A percentile compares a stretch with the other conserved stretches of the same genome.
Evolutionary conservation across 2,329 filamentous ascomycete genomes (phyloP).

Genomic region (Rutstroemia sp.): DNA sequence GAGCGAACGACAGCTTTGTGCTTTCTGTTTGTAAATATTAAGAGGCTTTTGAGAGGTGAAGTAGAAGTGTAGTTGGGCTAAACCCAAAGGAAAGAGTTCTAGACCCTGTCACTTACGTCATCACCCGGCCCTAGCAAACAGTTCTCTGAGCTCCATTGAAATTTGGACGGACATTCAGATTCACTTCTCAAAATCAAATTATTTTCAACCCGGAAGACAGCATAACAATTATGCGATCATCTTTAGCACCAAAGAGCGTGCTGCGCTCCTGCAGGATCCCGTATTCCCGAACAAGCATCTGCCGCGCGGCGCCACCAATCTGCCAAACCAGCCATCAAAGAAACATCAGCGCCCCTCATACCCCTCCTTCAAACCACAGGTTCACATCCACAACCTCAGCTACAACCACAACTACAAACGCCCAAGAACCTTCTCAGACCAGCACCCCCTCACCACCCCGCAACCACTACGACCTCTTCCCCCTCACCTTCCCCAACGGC

Average conservation of each 20-base stretch:
- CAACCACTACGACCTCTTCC: slow-evolving; percentile 86
- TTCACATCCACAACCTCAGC: background rate
- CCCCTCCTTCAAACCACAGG: background rate
- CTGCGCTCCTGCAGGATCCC: background rate
- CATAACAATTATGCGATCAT: slow-evolving; percentile 1
- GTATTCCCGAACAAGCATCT: background rate
- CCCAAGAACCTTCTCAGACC: background rate
- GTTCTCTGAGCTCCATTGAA: no score
- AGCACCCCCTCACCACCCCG: slow-evolving; percentile 17
- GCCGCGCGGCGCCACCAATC: background rate
- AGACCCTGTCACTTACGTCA: no score
- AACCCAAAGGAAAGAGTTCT: no score
- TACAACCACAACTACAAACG: background rate
- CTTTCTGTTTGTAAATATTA: no score
- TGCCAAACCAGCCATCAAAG: background rate
- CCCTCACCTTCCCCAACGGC: slow-evolving; percentile 64
- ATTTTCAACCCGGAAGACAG: no score
- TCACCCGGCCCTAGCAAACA: no score
- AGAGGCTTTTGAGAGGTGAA: no score
- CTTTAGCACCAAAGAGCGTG: background rate
- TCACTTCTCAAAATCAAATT: no score
- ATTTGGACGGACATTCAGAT: no score
- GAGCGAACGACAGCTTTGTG: no score
- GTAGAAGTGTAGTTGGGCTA: no score
- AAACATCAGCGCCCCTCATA: background rate